Evolutionary conservation across 257 asterid genomes (phyloP), one percentile per base, ranked within the genome.

Genomic region (Henckelia pumila): DNA sequence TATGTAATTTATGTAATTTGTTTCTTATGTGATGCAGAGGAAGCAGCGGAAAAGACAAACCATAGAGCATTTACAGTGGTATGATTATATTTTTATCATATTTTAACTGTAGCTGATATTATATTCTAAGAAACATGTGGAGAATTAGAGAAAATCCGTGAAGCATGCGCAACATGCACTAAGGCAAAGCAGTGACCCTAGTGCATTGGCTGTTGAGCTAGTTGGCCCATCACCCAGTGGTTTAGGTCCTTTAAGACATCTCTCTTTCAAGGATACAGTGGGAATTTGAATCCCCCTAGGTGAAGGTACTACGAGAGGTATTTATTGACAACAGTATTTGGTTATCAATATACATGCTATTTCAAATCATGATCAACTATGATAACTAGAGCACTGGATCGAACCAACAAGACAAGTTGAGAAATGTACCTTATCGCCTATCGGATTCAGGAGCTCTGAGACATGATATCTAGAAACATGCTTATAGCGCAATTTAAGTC

Each of bases 21-120:
- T 28, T 21, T 61, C 69, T 70, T 60, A 21, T 74, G 25, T 69
- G 64, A 67, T 80, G 84, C 82, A 89, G 98, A 79, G 56, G 86
- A 69, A 69, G 82, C 72, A 70, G 44, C 83, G 23, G 88, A 78
- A 68, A 83, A 78, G 78, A 76, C 66, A 29, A 78, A 66, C 61
- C 71, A 67, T 73, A 79, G 59, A 73, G 69, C 75, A 56, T 82
- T 93, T 70, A 71, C 94, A 50, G 26, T 76, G 92, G 98, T 93
- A 82, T 61, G 75, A 68, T 53, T 66, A 28, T 57, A 49, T 57
- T 59, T 59, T 67, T 63, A 68, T 35, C 59, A 58, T 70, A 47
- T 63, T 63, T 47, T 61, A 55, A 26, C 73, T 70, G 35, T 53
- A 24, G 66, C 8, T 24, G 30, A 68, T n/a, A 25, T 33, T 17